A percentile compares a stretch with the other conserved stretches of the same genome.
These are phyloP conservation scores for Kazachstania viticola DNA, from an alignment of 805 yeast species.

Conservation along the genomic window DNA sequence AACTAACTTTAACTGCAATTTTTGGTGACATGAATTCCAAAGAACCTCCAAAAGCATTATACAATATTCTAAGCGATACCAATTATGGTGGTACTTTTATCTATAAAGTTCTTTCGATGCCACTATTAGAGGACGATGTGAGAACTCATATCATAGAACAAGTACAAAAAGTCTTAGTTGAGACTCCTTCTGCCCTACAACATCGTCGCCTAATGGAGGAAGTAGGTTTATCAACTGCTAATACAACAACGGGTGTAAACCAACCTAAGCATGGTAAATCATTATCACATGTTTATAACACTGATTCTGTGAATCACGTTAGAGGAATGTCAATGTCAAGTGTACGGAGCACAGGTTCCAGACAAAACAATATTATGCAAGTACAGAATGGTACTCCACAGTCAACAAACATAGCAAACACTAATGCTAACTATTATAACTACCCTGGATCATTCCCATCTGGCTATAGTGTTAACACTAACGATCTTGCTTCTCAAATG, in stretches of 20 bases:
- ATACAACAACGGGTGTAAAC: constrained; percentile 3
- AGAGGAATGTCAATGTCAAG: constrained; percentile 25
- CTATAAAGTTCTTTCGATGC: constrained; percentile 67
- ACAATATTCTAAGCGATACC: constrained; percentile 51
- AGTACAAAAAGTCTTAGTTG: constrained; percentile 51
- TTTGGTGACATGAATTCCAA: constrained; percentile 40
- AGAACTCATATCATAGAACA: constrained; percentile 49
- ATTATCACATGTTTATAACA: constrained; percentile 16
- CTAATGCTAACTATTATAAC: constrained; percentile 10
- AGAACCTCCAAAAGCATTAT: constrained; percentile 38
- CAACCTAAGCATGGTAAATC: constrained; percentile 14
- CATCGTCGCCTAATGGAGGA: constrained; percentile 86
- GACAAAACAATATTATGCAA: constrained; percentile 13
- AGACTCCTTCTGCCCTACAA: constrained; percentile 53
- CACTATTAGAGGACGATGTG: constrained; percentile 45
- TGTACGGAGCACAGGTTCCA: constrained; percentile 21
- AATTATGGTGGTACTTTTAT: constrained; percentile 67
- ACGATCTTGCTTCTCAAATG: constrained; percentile 19
- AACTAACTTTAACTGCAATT: constrained; percentile 48
- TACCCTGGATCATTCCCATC: constrained; percentile 26
- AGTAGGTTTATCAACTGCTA: constrained; percentile 48
- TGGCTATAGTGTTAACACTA: constrained; percentile 3
- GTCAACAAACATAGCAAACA: constrained; percentile 1
- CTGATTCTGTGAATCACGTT: constrained; percentile 15
- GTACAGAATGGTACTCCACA: constrained; percentile 6